These are phyloP conservation scores for Grosmannia serpens DNA, from an alignment of 2,329 filamentous ascomycete genomes.

Conservation along the genomic window DNA sequence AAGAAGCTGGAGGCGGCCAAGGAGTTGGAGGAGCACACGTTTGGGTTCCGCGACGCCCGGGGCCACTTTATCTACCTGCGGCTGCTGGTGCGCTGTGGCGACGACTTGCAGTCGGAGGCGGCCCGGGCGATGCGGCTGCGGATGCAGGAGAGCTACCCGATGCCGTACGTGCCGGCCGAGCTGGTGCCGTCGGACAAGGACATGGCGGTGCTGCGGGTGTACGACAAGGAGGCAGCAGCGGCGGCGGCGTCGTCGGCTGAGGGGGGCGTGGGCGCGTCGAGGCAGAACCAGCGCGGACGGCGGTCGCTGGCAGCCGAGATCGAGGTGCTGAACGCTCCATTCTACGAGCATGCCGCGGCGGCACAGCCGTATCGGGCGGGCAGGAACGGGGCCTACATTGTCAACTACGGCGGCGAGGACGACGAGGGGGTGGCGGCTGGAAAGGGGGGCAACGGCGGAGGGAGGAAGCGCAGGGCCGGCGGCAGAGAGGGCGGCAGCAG, in stretches of 20 bases:
- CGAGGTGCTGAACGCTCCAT: conserved; percentile 37
- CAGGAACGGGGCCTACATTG: background rate
- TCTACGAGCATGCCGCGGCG: conserved; percentile 25
- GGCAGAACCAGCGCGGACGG: conserved; percentile 16
- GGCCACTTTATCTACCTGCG: conserved; percentile 33
- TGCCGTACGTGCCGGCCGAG: conserved; percentile 27
- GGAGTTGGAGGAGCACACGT: conserved; percentile 27
- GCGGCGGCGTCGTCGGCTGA: background rate
- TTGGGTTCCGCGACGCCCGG: conserved; percentile 28
- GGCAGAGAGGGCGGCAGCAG: background rate
- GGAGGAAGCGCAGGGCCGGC: background rate
- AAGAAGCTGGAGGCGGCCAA: conserved; percentile 26
- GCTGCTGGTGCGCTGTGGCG: conserved; percentile 28
- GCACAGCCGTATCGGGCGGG: background rate
- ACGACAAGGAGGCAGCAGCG: conserved; percentile 13
- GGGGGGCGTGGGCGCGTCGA: background rate
- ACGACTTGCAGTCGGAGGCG: conserved; percentile 20
- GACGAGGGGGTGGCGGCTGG: background rate
- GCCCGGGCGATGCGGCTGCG: conserved; percentile 29
- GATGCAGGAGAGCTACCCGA: conserved; percentile 35
- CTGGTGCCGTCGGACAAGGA: conserved; percentile 26
- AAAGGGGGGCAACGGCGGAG: no score
- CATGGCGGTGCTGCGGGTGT: conserved; percentile 17
- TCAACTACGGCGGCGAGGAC: background rate
- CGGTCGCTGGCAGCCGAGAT: conserved; percentile 29